Evolutionary conservation across 352 stramenopile genomes (phyloP), one percentile per base, ranked within the genome.

Genomic region (Phytopythium cucurbitacearum): DNA sequence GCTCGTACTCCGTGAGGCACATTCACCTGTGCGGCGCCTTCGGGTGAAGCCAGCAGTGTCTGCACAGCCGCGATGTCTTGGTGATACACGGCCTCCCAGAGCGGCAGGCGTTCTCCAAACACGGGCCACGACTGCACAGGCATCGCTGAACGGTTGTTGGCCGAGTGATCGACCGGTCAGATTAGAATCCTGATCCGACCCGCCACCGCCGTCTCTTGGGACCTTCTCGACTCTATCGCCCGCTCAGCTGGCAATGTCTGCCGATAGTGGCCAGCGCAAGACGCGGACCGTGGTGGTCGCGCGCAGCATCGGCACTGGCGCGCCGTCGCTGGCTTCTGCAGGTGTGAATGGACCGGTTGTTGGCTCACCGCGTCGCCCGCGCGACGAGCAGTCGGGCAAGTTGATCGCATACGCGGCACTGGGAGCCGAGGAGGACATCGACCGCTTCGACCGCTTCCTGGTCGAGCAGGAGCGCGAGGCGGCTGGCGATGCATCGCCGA

Each of bases 71-170:
- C 40, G 0, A 53, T 42, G 53, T 87, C 65, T 13, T 77, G 67
- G 4, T 56, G 55, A 56, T 87, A 89, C 34, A 87, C 71, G 1
- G 79, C 76, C 13, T 82, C 76, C 73, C 76, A 89, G 36, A 89
- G 76, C 47, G 64, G 57, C 37, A 86, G 47, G 2, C 51, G 50
- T 39, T 62, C 62, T 21, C 72, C 75, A 40, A 70, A 74, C 60
- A 71, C 63, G 5, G 67, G 76, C 67, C 71, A 87, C 5, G 40
- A n/a, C 35, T 28, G 21, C 21, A 36, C 42, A 35, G 59, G 13
- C 57, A 65, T 63, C 7, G 51, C 45, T 45, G 21, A 6, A 10
- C 45, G 55, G 21, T 53, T 48, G 49, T 42, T 40, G 10, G 48
- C 40, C 36, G 11, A 36, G 67, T 52, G 41, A 48, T 56, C 32